Conservation (phyloP, 768 basidiomycete species). For the Cubamyces lactineus region DNA sequence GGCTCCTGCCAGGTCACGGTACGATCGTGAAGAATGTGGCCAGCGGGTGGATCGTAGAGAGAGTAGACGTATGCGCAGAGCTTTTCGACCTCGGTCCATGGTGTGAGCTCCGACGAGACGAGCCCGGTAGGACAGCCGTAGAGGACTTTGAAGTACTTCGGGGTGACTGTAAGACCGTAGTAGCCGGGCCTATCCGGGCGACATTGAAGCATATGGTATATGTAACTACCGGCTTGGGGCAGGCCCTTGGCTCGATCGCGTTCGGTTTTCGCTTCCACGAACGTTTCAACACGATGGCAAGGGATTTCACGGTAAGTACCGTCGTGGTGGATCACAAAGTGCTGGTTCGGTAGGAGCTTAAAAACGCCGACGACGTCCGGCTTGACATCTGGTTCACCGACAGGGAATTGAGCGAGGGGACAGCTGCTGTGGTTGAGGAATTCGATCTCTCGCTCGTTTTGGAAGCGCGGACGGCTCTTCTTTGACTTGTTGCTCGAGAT, state of each 20-base stretch:
- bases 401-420: background rate
- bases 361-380: background rate
- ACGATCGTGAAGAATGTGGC: constrained; percentile 5
- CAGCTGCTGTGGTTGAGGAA: background rate
- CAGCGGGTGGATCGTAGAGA: constrained; percentile 1
- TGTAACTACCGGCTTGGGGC: background rate
- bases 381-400: background rate
- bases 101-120: background rate
- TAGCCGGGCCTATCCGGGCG: constrained; percentile 3
- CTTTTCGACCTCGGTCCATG: background rate
- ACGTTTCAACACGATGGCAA: background rate
- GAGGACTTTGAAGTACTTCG: constrained; percentile 4
- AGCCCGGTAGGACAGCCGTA: constrained; percentile 7
- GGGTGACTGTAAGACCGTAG: background rate
- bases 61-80: constrained; percentile 5
- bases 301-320: background rate
- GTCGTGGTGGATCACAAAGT: background rate
- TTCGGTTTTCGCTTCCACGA: background rate
- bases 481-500: too few relatives aligned
- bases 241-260: background rate
- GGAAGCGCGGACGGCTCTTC: too few relatives aligned
- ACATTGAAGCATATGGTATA: background rate
- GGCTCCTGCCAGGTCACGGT: background rate
- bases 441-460: background rate
- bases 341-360: background rate